Evolutionary conservation across 192 early-diverging fungal species (phyloP), one percentile per base, ranked within the genome.

Genomic region (Backusella mclennaniae): DNA sequence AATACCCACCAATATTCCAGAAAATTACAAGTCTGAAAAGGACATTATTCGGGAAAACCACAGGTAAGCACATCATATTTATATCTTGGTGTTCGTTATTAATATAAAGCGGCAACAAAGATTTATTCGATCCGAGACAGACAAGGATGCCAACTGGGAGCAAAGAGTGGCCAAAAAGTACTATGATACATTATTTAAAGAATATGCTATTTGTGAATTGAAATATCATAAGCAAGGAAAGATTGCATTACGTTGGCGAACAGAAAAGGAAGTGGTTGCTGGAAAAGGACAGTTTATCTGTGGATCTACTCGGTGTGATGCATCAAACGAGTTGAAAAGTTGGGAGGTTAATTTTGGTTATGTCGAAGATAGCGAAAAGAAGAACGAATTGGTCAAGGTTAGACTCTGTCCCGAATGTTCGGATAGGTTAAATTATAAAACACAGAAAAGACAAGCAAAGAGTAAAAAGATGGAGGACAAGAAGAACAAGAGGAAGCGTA

Each of bases 311-410:
- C 44, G 76, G 33, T 90, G 93, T 44, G 77, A 83, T 21, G 70
- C 80, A 6, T 76, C 69, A n/a, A 67, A 75, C 14, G 77, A 80
- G 5, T 78, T 96, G 19, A 77, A 87, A 41, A 91, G 91, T 39
- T 96, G 95, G 95, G 95, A 96, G 78, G 92, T 96, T 14, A 95
- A 95, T 74, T 96, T 96, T 79, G 90, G 77, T 9, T 96, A 95
- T 82, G 77, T 91, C 29, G 95, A 96, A 79, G 85, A 85, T 67
- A 87, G 86, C 0, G 84, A 89, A 73, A 85, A 89, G 71, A 94
- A 94, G 79, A 94, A 93, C 73, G 95, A 93, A 5, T 79, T 96
- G 59, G 93, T 95, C 41, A 96, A 96, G 74, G 73, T 96, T 35
- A 81, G 94, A 67, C 84, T 96, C 3, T 96, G 95, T 70, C 80